Evolutionary conservation across 169 alveolate genomes (phyloP), one percentile per base, ranked within the genome.

Genomic region (Babesia bigemina): DNA sequence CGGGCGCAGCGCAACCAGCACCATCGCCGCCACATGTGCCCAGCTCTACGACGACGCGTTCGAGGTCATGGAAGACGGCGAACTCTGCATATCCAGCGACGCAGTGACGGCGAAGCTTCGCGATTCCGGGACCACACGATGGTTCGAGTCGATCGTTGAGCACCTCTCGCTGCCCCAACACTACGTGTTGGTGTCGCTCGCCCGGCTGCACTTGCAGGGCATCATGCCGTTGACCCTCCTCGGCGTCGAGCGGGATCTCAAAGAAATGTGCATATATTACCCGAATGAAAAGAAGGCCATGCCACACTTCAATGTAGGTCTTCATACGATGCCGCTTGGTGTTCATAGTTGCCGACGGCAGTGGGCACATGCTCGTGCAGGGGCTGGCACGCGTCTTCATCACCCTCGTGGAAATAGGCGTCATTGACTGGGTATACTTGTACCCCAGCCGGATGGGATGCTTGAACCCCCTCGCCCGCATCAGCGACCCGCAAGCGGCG

Each of bases 341-440:
- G 63, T 56, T 29, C 8, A 49, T 4, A 8, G 19, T 4, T 1
- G 22, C 4, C 7, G 26, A 49, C 7, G 8, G 19, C 56, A 49
- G 22, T 49, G 1, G 22, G 22, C 56, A 49, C 22, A n/a, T 49
- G 9, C 4, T n/a, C 22, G 61, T 48, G 50, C 50, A 81, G 88
- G 88, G 76, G 11, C 70, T 81, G 29, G 42, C 47, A 33, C 33
- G 88, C 12, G 74, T 55, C 21, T 81, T 72, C 70, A 8, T 81
- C 22, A 47, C 49, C n/a, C 60, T 81, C 55, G 66, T 81, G 12
- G n/a, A 45, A 33, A n/a, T n/a, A 50, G 88, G 88, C 16, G 47
- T 81, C 21, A 21, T 81, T 17, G 88, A 81, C 39, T 81, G 88
- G 88, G 88, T 81, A 4, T 63, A 72, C 61, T 71, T 49, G 16